Evolutionary conservation across 2,329 filamentous ascomycete species (phyloP), one percentile per base, ranked within the genome.

Genomic region (Neofusicoccum cordaticola): DNA sequence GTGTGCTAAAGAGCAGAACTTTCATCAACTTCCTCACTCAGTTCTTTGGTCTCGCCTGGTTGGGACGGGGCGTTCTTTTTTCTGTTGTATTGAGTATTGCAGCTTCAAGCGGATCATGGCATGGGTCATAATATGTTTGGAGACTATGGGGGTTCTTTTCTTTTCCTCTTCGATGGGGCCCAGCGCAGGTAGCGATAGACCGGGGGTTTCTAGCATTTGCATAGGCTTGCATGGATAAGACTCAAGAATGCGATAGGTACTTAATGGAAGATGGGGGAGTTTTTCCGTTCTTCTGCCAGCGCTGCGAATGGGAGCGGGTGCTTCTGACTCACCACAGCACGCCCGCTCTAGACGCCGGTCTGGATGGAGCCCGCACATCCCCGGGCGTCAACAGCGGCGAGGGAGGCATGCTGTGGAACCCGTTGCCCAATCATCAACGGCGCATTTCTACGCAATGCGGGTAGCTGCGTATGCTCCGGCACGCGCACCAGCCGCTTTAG

Each of bases 381-480:
- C 35, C 39, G 15, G 53, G 53, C 53, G 53, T 58, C 53, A 58
- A 58, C 53, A 31, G 53, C 53, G 53, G 39, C 15, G 39, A 7
- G 27, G 27, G 34, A 22, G 39, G 35, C 9, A 13, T 22, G 11
- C 17, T 8, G n/a, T 27, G 34, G 35, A 11, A 8, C 4, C 12
- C 35, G 8, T 1, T 12, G 35, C 11, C 53, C 53, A 58, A 58
- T 58, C 39, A 58, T 15, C 13, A 22, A 45, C 3, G 4, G 11
- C n/a, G 53, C 53, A 35, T 58, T 58, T 58, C 15, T 31, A 44
- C 37, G 39, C 39, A 27, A 8, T 31, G 15, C 12, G 8, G 17
- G 19, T 31, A 11, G 35, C 17, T 22, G 52, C 37, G 12, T 56
- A 15, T 22, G n/a, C 41, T 39, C 37, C 52, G 11, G 39, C 39